Base-by-base conservation (phyloP, 768 basidiomycete species). In the Kwoniella botswanensis region DNA sequence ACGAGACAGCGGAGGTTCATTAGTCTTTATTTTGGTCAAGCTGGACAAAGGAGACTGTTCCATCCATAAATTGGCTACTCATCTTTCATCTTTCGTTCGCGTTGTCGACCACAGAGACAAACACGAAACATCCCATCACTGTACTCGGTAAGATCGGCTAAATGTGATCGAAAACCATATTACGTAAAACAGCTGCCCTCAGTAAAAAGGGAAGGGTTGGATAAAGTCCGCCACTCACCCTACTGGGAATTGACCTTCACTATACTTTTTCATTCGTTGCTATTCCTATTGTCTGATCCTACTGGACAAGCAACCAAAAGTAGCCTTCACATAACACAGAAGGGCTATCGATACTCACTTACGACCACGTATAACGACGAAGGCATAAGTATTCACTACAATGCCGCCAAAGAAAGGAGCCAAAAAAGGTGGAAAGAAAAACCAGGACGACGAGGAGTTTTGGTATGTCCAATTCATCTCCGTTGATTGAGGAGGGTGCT, bases 381-480 rank as follows among this genome's bases (percentile, higher is more conserved):
- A 52, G 5, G 17, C 15, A 52, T 21, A 55, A 17, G 26, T 11
- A 12, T 1, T 26, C 13, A 22, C 35, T 0, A n/a, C 18, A 46
- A 88, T 89, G 88, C 86, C 90, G 42, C 89, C 90, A 35, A 90
- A 90, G 82, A 88, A 86, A 81, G 93, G 93, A 81, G 83, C 74
- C 54, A 93, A 91, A 74, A 96, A 95, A 86, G 95, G 94, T 79
- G 89, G 87, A 41, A 94, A 94, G 86, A 91, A 89, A 77, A 86
- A 86, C 55, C 89, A 91, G 75, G 93, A 95, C 73, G 92, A 93
- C 77, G 79, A 78, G 13, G 90, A 88, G 50, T 92, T 88, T 85
- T 96, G 93, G 93, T 93, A 60, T 43, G 86, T 74, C 24, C 18
- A 55, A 55, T 55, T 10, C n/a, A 18, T n/a, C 54, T 55, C 21